Conservation (phyloP, 139 green algal genomes). For the Marvania coccoides region DNA sequence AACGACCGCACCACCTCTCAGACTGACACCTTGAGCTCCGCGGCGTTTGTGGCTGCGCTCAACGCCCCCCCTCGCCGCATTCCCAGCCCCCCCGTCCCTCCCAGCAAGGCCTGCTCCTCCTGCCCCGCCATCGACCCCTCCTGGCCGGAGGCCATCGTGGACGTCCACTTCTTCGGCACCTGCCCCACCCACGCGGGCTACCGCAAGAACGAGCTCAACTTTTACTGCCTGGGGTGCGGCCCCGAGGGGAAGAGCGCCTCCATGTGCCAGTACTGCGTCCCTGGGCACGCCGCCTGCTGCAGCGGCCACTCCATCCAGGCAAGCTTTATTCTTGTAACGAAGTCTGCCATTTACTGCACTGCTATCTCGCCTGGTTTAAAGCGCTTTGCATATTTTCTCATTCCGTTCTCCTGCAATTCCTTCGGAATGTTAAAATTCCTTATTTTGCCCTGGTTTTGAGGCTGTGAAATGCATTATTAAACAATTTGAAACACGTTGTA, state of each 20-base stretch:
- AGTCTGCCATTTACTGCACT: too few relatives aligned
- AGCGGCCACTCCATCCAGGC: background rate
- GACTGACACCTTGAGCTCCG: too few relatives aligned
- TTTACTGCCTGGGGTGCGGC: background rate
- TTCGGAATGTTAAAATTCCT: too few relatives aligned
- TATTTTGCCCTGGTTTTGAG: too few relatives aligned
- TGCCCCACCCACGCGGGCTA: background rate
- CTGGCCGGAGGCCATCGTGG: background rate
- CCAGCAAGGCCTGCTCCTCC: background rate
- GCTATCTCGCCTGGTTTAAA: too few relatives aligned
- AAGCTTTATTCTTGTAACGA: background rate
- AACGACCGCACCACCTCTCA: background rate
- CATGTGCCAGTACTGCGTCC: slow-evolving; percentile 1
- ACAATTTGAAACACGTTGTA: too few relatives aligned
- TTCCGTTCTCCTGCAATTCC: too few relatives aligned
- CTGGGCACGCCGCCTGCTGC: background rate
- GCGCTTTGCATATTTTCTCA: too few relatives aligned
- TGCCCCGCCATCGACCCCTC: background rate
- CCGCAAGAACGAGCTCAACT: slow-evolving; percentile 5
- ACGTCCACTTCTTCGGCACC: background rate
- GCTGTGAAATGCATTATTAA: too few relatives aligned
- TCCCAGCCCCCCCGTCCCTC: too few relatives aligned
- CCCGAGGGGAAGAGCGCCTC: background rate
- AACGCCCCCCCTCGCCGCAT: too few relatives aligned
- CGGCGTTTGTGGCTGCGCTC: too few relatives aligned